phyloP scores from a whole-genome alignment of 768 basidiomycete species.

The Tricholoma hemisulphureum region DNA sequence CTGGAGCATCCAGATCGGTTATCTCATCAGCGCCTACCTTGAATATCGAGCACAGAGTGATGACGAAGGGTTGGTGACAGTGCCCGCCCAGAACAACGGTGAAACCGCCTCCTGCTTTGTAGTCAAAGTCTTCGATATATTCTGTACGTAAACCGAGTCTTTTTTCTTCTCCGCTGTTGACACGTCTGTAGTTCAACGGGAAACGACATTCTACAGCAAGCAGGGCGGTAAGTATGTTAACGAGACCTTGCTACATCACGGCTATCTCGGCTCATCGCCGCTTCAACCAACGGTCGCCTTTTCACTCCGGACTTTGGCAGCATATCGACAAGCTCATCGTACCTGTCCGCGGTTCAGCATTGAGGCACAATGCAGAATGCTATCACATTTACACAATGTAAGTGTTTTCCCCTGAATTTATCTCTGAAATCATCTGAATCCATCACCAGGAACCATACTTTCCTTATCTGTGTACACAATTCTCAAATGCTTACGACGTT shows the following conservation, averaged over 20 bases:
- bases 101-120: background rate
- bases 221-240: conserved; percentile 6
- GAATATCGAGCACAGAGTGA: background rate
- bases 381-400: conserved; percentile 14
- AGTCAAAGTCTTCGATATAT: background rate
- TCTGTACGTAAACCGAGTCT: background rate
- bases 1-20: conserved; percentile 6
- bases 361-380: conserved; percentile 6
- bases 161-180: background rate
- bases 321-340: background rate
- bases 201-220: background rate
- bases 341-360: conserved; percentile 9
- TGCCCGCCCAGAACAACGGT: background rate
- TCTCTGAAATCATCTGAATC: background rate
- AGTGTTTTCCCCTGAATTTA: background rate
- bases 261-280: conserved; percentile 8
- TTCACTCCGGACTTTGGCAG: conserved; percentile 1
- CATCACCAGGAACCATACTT: background rate
- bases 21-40: conserved; percentile 9
- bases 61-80: background rate
- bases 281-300: conserved; percentile 9
- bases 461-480: background rate
- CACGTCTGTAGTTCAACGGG: background rate
- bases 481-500: too few species aligned
- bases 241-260: conserved; percentile 8